Conservation (phyloP, 495 filamentous ascomycete species). For the Penicillium alfredii region DNA sequence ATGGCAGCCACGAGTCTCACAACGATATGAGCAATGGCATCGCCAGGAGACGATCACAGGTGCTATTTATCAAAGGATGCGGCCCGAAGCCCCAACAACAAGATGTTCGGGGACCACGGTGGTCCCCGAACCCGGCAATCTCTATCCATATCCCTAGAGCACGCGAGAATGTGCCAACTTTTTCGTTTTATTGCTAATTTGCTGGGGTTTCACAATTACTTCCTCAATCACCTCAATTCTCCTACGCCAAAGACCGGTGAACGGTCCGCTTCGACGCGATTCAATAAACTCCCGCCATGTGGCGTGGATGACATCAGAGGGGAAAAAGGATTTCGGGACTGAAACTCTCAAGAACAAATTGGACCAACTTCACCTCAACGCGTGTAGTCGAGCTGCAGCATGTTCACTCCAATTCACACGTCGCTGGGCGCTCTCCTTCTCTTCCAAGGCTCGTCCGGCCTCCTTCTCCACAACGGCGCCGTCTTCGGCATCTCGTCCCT, state of each 20-base stretch:
- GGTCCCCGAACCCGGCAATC: constrained; percentile 18
- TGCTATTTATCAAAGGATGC: background rate
- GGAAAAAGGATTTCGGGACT: too few species aligned
- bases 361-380: too few species aligned
- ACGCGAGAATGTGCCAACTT: too few species aligned
- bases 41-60: too few species aligned
- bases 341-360: constrained; percentile 1
- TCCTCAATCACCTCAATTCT: too few species aligned
- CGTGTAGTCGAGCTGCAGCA: constrained; percentile 22
- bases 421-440: constrained; percentile 50
- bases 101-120: constrained; percentile 13
- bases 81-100: background rate
- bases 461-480: constrained; percentile 50
- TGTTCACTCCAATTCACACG: constrained; percentile 57
- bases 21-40: too few species aligned
- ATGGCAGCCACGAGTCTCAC: too few species aligned
- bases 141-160: too few species aligned
- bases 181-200: too few species aligned
- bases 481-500: constrained; percentile 52
- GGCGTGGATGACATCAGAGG: background rate
- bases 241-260: too few species aligned
- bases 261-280: too few species aligned
- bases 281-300: background rate
- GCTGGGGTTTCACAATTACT: too few species aligned
- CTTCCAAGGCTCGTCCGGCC: constrained; percentile 45